Percentiles rank a stretch among this genome's conserved stretches.
Evolutionary conservation across 2,329 filamentous ascomycete genomes (phyloP).

Genomic region (Leptographium procerum): DNA sequence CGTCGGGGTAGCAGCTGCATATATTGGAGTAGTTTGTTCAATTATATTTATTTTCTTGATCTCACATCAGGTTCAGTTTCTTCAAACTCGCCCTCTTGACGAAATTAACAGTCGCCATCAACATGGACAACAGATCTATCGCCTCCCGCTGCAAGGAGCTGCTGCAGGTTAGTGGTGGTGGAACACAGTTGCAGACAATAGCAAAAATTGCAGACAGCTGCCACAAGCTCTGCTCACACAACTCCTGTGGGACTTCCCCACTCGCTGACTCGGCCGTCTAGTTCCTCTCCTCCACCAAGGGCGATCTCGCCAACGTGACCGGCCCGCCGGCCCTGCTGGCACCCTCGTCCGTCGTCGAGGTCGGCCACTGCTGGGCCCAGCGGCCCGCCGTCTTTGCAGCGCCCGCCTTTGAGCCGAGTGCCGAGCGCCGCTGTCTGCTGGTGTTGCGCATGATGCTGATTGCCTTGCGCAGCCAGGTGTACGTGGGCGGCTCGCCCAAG

Average conservation of each 20-base stretch:
- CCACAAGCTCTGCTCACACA: neutral
- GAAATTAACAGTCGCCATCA: neutral
- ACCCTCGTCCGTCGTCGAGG: conserved; percentile 37
- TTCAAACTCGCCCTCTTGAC: neutral
- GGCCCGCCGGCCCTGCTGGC: conserved; percentile 38
- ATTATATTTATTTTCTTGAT: neutral
- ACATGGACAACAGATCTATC: conserved; percentile 18
- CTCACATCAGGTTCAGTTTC: too few species aligned
- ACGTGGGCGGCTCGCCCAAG: conserved; percentile 31
- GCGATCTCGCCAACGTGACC: conserved; percentile 40
- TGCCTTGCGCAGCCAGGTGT: conserved; percentile 34
- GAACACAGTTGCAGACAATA: too few species aligned
- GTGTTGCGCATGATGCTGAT: conserved; percentile 36
- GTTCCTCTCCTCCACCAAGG: conserved; percentile 28
- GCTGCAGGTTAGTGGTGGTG: conserved; percentile 16
- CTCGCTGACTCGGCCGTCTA: too few species aligned
- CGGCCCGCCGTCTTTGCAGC: conserved; percentile 35
- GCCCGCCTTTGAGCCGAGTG: conserved; percentile 30
- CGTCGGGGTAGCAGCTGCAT: neutral
- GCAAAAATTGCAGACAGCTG: neutral
- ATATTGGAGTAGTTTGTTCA: neutral
- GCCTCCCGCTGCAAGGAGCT: conserved; percentile 21
- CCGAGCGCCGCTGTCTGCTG: conserved; percentile 31
- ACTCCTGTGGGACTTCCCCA: too few species aligned
- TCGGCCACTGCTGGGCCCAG: conserved; percentile 38